Evolutionary conservation across 2,329 filamentous ascomycete genomes (phyloP).

Genomic region (Hypoxylon sp.): DNA sequence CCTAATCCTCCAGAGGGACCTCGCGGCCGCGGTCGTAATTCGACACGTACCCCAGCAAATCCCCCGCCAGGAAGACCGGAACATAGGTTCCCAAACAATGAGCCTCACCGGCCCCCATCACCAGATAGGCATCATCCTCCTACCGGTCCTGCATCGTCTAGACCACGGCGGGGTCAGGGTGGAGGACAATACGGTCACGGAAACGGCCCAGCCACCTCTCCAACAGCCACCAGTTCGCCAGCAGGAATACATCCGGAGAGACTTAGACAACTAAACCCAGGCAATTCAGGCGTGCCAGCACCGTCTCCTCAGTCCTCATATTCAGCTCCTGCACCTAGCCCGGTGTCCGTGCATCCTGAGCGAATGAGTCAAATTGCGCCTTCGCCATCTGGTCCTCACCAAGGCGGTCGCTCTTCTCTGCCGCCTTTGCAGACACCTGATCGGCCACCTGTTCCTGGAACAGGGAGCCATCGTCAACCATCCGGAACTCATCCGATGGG

Average conservation of each 20-base stretch:
- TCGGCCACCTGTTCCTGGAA: conserved; percentile 52
- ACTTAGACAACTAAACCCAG: conserved; percentile 50
- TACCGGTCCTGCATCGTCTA: conserved; percentile 67
- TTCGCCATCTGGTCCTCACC: conserved; percentile 47
- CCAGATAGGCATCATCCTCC: conserved; percentile 67
- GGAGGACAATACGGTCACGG: conserved; percentile 48
- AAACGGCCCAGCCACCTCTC: conserved; percentile 48
- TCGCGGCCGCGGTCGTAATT: conserved; percentile 64
- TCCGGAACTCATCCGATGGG: conserved; percentile 43
- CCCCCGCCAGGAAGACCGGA: conserved; percentile 61
- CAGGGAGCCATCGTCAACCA: conserved; percentile 49
- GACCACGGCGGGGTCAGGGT: conserved; percentile 61
- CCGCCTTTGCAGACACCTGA: conserved; percentile 55
- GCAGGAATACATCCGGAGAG: conserved; percentile 54
- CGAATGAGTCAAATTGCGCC: conserved; percentile 59
- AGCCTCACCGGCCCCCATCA: conserved; percentile 61
- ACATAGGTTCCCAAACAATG: conserved; percentile 59
- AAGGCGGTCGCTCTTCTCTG: conserved; percentile 48
- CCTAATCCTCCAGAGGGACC: conserved; percentile 69
- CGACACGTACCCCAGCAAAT: conserved; percentile 58
- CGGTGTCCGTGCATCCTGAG: conserved; percentile 59
- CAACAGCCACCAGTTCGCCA: conserved; percentile 45
- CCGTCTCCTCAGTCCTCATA: conserved; percentile 48
- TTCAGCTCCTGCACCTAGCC: conserved; percentile 43
- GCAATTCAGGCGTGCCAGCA: conserved; percentile 34